A percentile compares a stretch with the other conserved stretches of the same genome.
Conservation (phyloP, 805 yeast genomes). For the Candida adriatica region DNA sequence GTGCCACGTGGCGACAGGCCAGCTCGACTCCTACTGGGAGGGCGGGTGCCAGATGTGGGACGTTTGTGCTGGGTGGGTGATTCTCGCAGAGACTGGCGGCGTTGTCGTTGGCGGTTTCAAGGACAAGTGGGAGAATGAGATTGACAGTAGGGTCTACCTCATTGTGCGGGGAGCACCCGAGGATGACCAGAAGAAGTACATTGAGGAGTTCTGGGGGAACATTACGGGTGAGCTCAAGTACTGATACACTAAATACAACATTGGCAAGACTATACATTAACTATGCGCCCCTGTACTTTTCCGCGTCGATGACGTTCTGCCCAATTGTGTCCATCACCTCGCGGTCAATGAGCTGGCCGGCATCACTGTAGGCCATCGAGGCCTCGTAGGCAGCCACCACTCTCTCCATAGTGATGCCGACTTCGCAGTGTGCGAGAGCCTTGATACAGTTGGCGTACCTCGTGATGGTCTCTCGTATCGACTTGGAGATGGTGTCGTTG, state of each 20-base stretch:
- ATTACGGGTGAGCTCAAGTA: slow-evolving; percentile 40
- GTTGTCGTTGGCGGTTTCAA: slow-evolving; percentile 46
- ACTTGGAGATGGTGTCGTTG: slow-evolving; percentile 63
- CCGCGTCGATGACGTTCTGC: slow-evolving; percentile 60
- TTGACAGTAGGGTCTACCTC: slow-evolving; percentile 47
- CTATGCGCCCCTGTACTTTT: slow-evolving; percentile 62
- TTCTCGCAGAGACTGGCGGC: slow-evolving; percentile 55
- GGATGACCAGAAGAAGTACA: slow-evolving; percentile 36
- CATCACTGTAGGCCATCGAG: slow-evolving; percentile 65
- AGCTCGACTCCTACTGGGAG: slow-evolving; percentile 59
- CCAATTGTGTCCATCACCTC: slow-evolving; percentile 72
- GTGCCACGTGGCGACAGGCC: slow-evolving; percentile 52
- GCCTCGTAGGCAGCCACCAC: slow-evolving; percentile 83
- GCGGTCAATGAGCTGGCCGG: slow-evolving; percentile 66
- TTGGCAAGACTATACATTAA: not conserved
- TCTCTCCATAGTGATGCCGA: slow-evolving; percentile 81
- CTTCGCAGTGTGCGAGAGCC: slow-evolving; percentile 76
- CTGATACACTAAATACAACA: slow-evolving; percentile 3
- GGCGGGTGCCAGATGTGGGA: slow-evolving; percentile 70
- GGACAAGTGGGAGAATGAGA: slow-evolving; percentile 39
- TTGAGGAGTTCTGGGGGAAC: slow-evolving; percentile 44
- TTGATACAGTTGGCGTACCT: slow-evolving; percentile 80
- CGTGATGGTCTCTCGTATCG: slow-evolving; percentile 65
- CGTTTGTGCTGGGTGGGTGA: slow-evolving; percentile 63
- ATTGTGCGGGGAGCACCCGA: slow-evolving; percentile 47